Base-by-base conservation (phyloP, 2,329 filamentous ascomycete genomes). In the Fusarium irregulare region DNA sequence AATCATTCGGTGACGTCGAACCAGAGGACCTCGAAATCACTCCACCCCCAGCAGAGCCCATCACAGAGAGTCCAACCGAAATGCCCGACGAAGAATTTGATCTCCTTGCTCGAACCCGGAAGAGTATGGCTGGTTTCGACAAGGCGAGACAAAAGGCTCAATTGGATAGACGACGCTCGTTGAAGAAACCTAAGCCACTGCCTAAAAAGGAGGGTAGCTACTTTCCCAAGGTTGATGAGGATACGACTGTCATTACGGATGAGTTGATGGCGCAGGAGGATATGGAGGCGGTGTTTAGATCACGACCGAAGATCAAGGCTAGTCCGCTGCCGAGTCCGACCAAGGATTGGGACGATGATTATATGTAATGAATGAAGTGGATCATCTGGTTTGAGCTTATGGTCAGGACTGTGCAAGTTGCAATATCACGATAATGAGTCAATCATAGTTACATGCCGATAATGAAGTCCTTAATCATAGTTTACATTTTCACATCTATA, bases 231-330 rank as follows among this genome's bases (percentile, higher is more conserved):
- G 78, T 87, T 7, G 85, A 83, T 53, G 71, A 68, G 58, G 80
- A 73, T 20, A 64, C 79, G n/a, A 75, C 79, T 25, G 84, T 89
- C 2, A 85, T 92, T 11, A 84, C 87, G 1, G 91, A 95, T 75
- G 87, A 91, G 68, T 80, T 97, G 42, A 89, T 97, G 60, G 85
- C 63, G 18, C 86, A 90, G 57, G 90, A 93, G 70, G 93, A 97
- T 64, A 92, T 93, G 78, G 91, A 92, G 63, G 91, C 91, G 27
- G 91, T 97, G 2, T 98, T 98, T 78, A 93, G 91, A 80, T 94
- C 92, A 68, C 82, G 94, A 70, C 94, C 94, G 0, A 92, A 90
- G 78, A 89, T 98, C 71, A 90, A 91, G 69, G 88, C 88, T 13
- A 97, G 93, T 77, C 93, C 94, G 3, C 78, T 89, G 4, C 81